Evolutionary conservation across 176 grass and related monocot species (phyloP).

Genomic region (Olyra latifolia): DNA sequence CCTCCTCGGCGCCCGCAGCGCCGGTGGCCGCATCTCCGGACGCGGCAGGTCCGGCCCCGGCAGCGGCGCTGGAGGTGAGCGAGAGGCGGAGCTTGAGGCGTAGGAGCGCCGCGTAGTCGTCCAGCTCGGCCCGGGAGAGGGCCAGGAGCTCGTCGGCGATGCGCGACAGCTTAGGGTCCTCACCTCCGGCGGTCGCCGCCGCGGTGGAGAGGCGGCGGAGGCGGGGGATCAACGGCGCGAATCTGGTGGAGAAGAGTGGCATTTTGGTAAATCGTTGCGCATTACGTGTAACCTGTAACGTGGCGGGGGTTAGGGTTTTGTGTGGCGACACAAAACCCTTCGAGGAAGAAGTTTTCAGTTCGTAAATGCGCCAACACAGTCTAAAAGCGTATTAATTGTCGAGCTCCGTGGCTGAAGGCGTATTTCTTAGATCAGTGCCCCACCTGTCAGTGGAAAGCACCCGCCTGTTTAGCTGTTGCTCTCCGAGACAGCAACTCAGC

Average conservation of each 20-base stretch:
- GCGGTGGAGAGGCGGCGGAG: slow-evolving; percentile 51
- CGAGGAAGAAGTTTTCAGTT: neutral
- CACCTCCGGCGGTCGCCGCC: slow-evolving; percentile 36
- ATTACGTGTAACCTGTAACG: neutral
- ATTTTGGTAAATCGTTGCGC: slow-evolving; percentile 28
- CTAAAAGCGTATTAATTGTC: neutral
- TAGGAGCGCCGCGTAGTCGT: slow-evolving; percentile 68
- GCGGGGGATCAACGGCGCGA: slow-evolving; percentile 36
- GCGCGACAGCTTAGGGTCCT: slow-evolving; percentile 46
- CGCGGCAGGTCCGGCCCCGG: slow-evolving; percentile 4
- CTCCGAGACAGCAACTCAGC: neutral
- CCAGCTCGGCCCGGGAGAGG: slow-evolving; percentile 48
- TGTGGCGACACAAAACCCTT: neutral
- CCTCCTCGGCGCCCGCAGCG: slow-evolving; percentile 21
- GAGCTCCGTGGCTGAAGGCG: neutral
- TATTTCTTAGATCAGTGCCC: neutral
- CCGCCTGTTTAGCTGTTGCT: neutral
- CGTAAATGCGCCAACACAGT: fast-evolving
- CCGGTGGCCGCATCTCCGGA: slow-evolving; percentile 26
- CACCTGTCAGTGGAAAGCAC: neutral
- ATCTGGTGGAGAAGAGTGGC: slow-evolving; percentile 51
- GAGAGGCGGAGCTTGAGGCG: slow-evolving; percentile 70
- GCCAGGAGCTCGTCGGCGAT: slow-evolving; percentile 65
- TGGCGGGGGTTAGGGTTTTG: slow-evolving; percentile 39
- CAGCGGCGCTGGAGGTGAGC: slow-evolving; percentile 41